Percentiles rank a stretch among this genome's conserved stretches.
Conservation (phyloP, 2,329 filamentous ascomycete genomes). For the Cladophialophora immunda region DNA sequence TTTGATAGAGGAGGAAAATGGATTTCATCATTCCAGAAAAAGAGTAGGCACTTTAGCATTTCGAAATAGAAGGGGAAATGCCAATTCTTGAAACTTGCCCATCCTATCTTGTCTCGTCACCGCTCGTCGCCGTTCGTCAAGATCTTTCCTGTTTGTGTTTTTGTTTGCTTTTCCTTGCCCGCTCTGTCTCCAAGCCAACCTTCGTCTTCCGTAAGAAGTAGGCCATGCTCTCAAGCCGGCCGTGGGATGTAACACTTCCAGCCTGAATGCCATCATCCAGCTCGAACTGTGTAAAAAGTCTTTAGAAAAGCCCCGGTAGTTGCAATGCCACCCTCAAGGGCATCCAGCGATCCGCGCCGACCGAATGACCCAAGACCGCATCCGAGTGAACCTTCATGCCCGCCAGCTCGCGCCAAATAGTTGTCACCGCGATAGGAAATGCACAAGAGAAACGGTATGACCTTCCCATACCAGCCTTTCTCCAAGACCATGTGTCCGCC, state of each 20-base stretch:
- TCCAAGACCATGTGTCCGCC: background rate
- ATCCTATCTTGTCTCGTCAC: no score
- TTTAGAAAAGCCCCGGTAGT: background rate
- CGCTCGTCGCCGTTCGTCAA: no score
- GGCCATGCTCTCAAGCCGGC: background rate
- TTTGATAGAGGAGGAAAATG: no score
- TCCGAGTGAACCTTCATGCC: background rate
- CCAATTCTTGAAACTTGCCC: no score
- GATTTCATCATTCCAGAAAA: no score
- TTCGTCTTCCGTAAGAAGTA: background rate
- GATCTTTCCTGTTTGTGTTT: no score
- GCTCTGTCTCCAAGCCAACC: background rate
- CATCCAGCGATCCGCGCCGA: background rate
- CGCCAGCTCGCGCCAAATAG: background rate
- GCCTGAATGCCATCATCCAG: background rate
- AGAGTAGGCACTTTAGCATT: no score
- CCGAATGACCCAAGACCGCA: background rate
- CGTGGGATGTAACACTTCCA: background rate
- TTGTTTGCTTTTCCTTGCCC: background rate
- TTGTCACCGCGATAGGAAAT: background rate
- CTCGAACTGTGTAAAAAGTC: background rate
- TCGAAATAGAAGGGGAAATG: no score
- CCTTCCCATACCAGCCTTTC: background rate
- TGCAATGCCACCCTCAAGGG: background rate
- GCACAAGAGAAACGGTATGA: background rate